Percentiles rank a stretch among this genome's conserved stretches.
Conservation (phyloP, 2,329 filamentous ascomycete genomes). For the Aspergillus sp. region DNA sequence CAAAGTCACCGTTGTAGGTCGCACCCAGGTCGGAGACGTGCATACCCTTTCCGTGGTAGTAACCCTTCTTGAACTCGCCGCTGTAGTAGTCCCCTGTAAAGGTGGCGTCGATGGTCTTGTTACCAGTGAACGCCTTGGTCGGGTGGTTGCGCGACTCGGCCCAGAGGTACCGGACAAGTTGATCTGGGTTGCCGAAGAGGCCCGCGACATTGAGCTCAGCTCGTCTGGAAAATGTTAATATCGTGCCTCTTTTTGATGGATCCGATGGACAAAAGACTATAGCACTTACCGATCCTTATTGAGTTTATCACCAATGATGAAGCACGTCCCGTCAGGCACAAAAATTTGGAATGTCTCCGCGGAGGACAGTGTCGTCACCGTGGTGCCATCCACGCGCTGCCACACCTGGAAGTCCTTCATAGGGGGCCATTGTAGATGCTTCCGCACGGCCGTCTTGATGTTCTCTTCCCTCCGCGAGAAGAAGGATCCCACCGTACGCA, state of each 20-base stretch:
- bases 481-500: slow-evolving; percentile 42
- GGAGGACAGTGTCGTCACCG: slow-evolving; percentile 33
- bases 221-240: slow-evolving; percentile 23
- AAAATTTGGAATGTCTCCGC: slow-evolving; percentile 35
- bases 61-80: slow-evolving; percentile 51
- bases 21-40: slow-evolving; percentile 55
- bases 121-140: slow-evolving; percentile 43
- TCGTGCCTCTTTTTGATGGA: neutral
- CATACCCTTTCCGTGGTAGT: slow-evolving; percentile 55
- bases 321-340: slow-evolving; percentile 38
- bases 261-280: neutral
- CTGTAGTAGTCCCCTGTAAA: slow-evolving; percentile 58
- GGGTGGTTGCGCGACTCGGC: slow-evolving; percentile 48
- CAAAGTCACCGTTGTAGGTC: slow-evolving; percentile 56
- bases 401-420: slow-evolving; percentile 44
- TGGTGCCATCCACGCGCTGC: slow-evolving; percentile 41
- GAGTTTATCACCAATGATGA: slow-evolving; percentile 43
- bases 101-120: slow-evolving; percentile 51
- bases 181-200: slow-evolving; percentile 38
- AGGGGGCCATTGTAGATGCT: slow-evolving; percentile 35
- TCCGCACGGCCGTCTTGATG: slow-evolving; percentile 42
- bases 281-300: slow-evolving; percentile 36
- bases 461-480: slow-evolving; percentile 40
- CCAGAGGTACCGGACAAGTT: slow-evolving; percentile 44
- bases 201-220: slow-evolving; percentile 32